Evolutionary conservation across 164 flowering plant species (phyloP), one percentile per base, ranked within the genome.

Genomic region (Kalanchoe fedtschenkoi): DNA sequence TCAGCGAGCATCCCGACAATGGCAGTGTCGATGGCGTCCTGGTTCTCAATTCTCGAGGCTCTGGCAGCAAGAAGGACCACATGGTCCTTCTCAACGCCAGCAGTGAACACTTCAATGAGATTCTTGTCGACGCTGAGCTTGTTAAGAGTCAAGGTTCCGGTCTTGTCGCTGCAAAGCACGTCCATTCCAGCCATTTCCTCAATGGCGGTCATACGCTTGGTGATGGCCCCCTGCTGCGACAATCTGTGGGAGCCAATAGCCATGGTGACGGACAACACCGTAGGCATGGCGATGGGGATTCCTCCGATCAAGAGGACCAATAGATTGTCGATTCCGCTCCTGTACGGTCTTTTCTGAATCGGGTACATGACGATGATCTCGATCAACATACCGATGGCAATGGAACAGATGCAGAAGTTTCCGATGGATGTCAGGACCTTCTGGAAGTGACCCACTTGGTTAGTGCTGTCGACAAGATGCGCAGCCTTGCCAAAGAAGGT

Each of bases 401-500:
- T 85, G 63, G 90, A 85, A 62, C 83, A 74, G 28, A 84, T 84
- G 42, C 85, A 86, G 77, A 86, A 86, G 80, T 86, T 86, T 3
- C 89, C 92, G 47, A 86, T 86, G 4, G 89, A 81, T 1, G 87
- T 84, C 24, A 82, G 84, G 39, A 86, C 92, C 70, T 82, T 82
- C 76, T 86, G 89, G 72, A 86, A 86, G 71, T 86, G 92, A 5
- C 92, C 92, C 43, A 86, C 84, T 61, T 86, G 79, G 70, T 83
- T 86, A 26, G 92, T 86, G 72, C 84, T 86, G 63, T 86, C 89
- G 55, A 84, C 89, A 34, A 86, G 82, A 73, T 84, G 92, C 14
- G 92, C 89, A 2, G 92, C 92, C 77, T 86, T 86, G 4, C 92
- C 92, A 58, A 86, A 86, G 81, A 86, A 86, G 51, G 89, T 84